Evolutionary conservation across 2,329 filamentous ascomycete species (phyloP), one percentile per base, ranked within the genome.

Genomic region (Cytospora leucostoma): DNA sequence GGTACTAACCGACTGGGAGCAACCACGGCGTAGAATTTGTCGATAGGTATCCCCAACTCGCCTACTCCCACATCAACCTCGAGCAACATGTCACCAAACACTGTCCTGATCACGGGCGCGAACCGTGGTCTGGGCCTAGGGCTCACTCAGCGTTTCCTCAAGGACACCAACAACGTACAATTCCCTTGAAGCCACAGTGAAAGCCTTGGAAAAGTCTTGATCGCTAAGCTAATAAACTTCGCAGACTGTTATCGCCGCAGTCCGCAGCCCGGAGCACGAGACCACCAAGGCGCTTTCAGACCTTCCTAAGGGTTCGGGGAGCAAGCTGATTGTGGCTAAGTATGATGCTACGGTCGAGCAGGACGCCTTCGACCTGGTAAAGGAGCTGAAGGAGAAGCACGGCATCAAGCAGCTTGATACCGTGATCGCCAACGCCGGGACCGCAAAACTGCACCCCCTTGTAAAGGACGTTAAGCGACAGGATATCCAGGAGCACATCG

Each of bases 361-460:
- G 1, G 76, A 78, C 59, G 67, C 78, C 2, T 68, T 65, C 15
- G 67, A 67, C 17, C 76, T 76, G 4, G 71, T 77, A 4, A 59
- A 71, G 37, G 66, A 70, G 5, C 70, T 80, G 1, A 65, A 71
- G 2, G 47, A 61, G 4, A 44, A 61, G 6, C 65, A 75, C 17
- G 73, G 72, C 10, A 78, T 85, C 67, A 68, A 70, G 4, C 70
- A 75, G 21, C 69, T 85, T 3, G 82, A 85, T 65, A 69, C 82
- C 7, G 75, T 85, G 3, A 78, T 86, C 57, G 79, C 82, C 52
- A 85, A 85, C 67, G 82, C 82, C 0, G 82, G 76, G 12, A 77
- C 80, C 13, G 68, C 68, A 7, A 70, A 72, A 3, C 57, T 68
- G 17, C 78, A 68, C 49, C 74, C 74, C 0, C 65, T 68, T 0